Evolutionary conservation across 2,329 filamentous ascomycete species (phyloP).

Genomic region (Thelonectria rubi): DNA sequence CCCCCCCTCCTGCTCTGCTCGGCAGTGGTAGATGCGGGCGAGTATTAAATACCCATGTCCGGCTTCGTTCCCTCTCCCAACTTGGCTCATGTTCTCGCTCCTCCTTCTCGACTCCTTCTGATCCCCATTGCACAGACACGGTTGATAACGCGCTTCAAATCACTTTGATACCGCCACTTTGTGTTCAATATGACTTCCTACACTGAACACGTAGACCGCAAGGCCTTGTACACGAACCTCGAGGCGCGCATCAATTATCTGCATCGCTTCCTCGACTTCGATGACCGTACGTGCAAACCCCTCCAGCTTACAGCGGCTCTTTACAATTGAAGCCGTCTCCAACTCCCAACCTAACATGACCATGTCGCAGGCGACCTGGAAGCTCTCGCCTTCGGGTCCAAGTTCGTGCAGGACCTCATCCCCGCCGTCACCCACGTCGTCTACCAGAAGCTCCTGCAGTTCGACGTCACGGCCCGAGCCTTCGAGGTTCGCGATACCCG

Average conservation of each 20-base stretch:
- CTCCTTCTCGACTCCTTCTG: background rate
- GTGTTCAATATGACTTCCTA: constrained; percentile 1
- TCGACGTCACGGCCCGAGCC: constrained; percentile 27
- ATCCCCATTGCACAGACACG: background rate
- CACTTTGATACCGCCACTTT: background rate
- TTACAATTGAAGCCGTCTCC: too few species aligned
- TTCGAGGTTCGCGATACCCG: constrained; percentile 25
- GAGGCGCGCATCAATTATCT: constrained; percentile 28
- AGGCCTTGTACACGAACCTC: constrained; percentile 28
- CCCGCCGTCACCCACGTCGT: constrained; percentile 26
- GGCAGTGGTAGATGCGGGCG: background rate
- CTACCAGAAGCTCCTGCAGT: constrained; percentile 28
- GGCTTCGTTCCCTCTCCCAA: background rate
- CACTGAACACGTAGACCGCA: constrained; percentile 24
- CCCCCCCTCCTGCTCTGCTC: background rate
- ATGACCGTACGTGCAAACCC: constrained; percentile 14
- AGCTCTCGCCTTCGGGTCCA: constrained; percentile 26
- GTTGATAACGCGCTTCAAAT: background rate
- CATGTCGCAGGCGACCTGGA: constrained; percentile 20
- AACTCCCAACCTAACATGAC: background rate
- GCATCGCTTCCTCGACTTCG: constrained; percentile 26
- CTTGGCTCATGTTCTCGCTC: too few species aligned
- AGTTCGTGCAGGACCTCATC: constrained; percentile 28
- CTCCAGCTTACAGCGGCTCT: background rate
- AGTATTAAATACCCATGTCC: background rate